These are phyloP conservation scores for Metschnikowia cerradonensis DNA, from an alignment of 805 yeast genomes.

Conservation along the genomic window DNA sequence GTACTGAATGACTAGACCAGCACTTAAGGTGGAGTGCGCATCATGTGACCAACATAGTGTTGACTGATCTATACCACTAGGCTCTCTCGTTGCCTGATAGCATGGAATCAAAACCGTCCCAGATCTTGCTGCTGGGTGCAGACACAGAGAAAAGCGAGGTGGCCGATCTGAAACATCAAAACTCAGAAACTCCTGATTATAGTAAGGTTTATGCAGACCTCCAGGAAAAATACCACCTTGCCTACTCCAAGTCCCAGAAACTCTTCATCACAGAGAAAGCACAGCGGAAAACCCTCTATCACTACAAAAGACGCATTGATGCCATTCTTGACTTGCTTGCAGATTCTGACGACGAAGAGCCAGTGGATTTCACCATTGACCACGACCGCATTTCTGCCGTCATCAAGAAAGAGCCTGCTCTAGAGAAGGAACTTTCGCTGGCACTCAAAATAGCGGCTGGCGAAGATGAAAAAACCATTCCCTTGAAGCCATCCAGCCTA, in stretches of 20 bases:
- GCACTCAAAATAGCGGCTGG: constrained; percentile 13
- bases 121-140: neutral
- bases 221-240: constrained; percentile 24
- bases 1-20: too few relatives aligned
- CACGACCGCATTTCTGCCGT: constrained; percentile 22
- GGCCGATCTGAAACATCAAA: neutral
- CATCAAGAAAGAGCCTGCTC: constrained; percentile 20
- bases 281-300: constrained; percentile 32
- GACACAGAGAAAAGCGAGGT: neutral
- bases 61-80: neutral
- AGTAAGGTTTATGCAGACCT: constrained; percentile 25
- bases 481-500: constrained; percentile 18
- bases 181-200: constrained; percentile 20
- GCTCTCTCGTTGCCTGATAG: neutral
- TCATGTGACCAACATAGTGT: neutral
- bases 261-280: constrained; percentile 31
- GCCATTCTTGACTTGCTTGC: constrained; percentile 31
- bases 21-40: neutral
- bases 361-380: constrained; percentile 5
- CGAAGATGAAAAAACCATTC: constrained; percentile 5
- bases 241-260: constrained; percentile 21
- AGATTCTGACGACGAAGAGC: constrained; percentile 14
- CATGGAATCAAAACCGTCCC: neutral
- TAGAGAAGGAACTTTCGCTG: constrained; percentile 17
- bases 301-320: constrained; percentile 34